These are phyloP conservation scores for Potentilla sterilis DNA, from an alignment of 306 rosid genomes.

Conservation along the genomic window DNA sequence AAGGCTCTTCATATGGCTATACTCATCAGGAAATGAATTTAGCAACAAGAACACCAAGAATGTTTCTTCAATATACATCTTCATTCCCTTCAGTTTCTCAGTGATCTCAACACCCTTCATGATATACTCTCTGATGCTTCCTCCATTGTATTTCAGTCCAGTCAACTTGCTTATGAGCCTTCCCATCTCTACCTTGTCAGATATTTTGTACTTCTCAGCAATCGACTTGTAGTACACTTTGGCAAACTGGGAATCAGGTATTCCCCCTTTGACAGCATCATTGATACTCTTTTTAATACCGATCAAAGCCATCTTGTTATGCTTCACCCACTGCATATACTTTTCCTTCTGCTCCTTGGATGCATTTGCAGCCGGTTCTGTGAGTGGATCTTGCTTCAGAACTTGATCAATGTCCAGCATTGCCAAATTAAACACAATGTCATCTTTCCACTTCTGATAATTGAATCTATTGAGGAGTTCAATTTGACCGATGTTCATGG, in stretches of 20 bases:
- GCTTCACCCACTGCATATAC: background rate
- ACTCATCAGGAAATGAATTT: background rate
- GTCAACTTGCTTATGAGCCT: background rate
- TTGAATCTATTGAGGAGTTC: background rate
- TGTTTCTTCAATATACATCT: background rate
- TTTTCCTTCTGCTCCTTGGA: background rate
- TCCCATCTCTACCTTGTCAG: background rate
- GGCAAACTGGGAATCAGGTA: background rate
- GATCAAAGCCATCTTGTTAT: background rate
- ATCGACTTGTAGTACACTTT: background rate
- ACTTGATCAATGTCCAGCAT: background rate
- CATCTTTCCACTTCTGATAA: background rate
- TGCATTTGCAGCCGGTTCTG: background rate
- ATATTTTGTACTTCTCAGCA: background rate
- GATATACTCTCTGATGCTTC: background rate
- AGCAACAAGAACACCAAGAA: background rate
- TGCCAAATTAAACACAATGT: background rate
- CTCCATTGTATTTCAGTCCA: background rate
- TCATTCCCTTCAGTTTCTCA: background rate
- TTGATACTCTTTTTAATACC: background rate
- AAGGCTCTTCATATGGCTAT: background rate
- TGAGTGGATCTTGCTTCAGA: background rate
- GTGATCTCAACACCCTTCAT: background rate
- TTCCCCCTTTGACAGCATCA: background rate
- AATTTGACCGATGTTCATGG: background rate